Percentiles rank a stretch among this genome's conserved stretches.
phyloP scores from a whole-genome alignment of 1,139 yeast species.

The Casaregolazyma suthepensis region DNA sequence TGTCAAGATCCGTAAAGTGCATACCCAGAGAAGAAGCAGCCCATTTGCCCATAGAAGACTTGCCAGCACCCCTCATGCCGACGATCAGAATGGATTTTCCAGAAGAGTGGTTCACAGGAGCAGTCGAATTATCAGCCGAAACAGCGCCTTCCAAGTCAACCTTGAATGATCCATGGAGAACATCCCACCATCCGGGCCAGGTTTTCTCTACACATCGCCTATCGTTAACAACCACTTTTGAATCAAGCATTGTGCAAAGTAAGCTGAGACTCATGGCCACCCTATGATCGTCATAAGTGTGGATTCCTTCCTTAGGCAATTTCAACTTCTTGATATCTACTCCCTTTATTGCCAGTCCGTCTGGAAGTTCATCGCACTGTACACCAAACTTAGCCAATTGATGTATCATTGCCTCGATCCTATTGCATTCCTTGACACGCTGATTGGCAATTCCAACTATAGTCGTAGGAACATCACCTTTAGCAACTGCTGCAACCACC shows the following conservation, averaged over 20 bases:
- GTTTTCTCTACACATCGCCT: conserved; percentile 94
- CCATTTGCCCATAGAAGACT: conserved; percentile 80
- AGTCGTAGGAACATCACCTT: conserved; percentile 45
- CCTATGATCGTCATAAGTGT: conserved; percentile 91
- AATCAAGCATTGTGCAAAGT: conserved; percentile 52
- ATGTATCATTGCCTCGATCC: conserved; percentile 90
- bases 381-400: conserved; percentile 91
- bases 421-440: conserved; percentile 93
- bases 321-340: conserved; percentile 38
- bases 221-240: conserved; percentile 67
- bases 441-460: conserved; percentile 97
- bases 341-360: conserved; percentile 87
- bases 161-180: conserved; percentile 62
- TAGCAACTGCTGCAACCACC: conserved; percentile 78
- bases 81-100: conserved; percentile 67
- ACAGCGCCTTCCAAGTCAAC: conserved; percentile 55
- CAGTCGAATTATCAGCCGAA: conserved; percentile 2
- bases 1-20: conserved; percentile 72
- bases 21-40: conserved; percentile 68
- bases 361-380: conserved; percentile 72
- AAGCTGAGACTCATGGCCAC: conserved; percentile 97
- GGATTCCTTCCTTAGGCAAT: conserved; percentile 47
- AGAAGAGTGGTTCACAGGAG: conserved; percentile 27
- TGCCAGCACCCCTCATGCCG: conserved; percentile 99
- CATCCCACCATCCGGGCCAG: conserved; percentile 99